Conservation (phyloP, 140 eudicot genomes). For the Erigeron philadelphicus region DNA sequence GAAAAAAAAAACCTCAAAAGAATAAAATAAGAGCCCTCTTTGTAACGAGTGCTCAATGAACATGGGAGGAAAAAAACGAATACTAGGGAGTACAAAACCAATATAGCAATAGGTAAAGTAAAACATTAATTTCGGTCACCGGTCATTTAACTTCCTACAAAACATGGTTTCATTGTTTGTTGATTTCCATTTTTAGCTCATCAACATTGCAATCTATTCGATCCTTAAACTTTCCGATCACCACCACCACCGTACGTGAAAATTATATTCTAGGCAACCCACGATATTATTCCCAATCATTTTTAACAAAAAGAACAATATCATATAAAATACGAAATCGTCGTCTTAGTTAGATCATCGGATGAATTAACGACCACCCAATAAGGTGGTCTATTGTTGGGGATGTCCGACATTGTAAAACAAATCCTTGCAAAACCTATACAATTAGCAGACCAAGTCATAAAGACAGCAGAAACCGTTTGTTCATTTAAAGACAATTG, state of each 20-base stretch:
- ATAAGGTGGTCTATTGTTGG: slow-evolving; percentile 29
- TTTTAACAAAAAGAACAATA: neutral
- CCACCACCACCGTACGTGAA: neutral
- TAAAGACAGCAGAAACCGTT: slow-evolving; percentile 40
- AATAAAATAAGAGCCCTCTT: no score
- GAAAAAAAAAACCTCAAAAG: no score
- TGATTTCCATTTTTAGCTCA: slow-evolving; percentile 25
- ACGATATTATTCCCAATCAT: neutral
- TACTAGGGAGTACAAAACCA: no score
- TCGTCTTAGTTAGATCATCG: neutral
- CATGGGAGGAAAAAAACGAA: no score
- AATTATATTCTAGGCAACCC: neutral
- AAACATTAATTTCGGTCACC: slow-evolving; percentile 16
- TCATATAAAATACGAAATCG: neutral
- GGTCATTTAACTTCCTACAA: slow-evolving; percentile 23
- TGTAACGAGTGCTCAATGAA: no score
- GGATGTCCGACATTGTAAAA: slow-evolving; percentile 55
- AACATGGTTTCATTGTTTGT: slow-evolving; percentile 2
- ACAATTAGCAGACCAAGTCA: slow-evolving; percentile 52
- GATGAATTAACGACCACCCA: neutral
- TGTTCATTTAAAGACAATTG: slow-evolving; percentile 44
- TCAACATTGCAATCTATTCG: slow-evolving; percentile 10
- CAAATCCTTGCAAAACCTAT: slow-evolving; percentile 53
- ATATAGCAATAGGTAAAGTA: no score
- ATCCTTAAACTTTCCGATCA: slow-evolving; percentile 7